Base-by-base conservation (phyloP, 352 stramenopile genomes). In the Phytophthora lateralis region DNA sequence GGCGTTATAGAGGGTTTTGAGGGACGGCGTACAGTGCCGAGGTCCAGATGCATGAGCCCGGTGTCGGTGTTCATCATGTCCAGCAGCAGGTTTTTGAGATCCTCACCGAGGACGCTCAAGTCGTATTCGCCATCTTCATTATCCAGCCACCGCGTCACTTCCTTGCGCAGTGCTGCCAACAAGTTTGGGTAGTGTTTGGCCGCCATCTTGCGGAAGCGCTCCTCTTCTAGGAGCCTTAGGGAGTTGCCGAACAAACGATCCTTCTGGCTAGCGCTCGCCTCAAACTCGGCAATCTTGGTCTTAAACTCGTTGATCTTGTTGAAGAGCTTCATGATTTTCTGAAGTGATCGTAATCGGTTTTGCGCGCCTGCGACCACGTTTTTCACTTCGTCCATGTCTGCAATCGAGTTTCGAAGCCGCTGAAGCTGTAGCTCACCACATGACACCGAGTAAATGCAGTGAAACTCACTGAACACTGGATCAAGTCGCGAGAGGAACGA, bases 21-120 rank as follows among this genome's bases (percentile, higher is more conserved):
- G 11, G 60, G 30, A 8, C 69, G 70, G 27, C 79, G 69, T 9
- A 74, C 66, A 41, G 71, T 80, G 6, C 69, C 78, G 7, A 96
- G 70, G 45, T 94, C 83, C 12, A 94, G 58, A 45, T 96, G 88
- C 82, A 96, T 93, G 8, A 96, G 71, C 7, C 73, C 81, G 1
- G 85, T 96, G 62, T 95, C 68, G 2, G 76, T 88, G 50, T 91
- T 90, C 73, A 95, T 81, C 83, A 91, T 94, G 41, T 94, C 80
- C 30, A 86, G 29, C 4, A 96, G 30, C 9, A 92, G 55, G 1
- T 74, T 80, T 56, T 93, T 91, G 45, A 96, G 71, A 20, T 90
- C 74, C 15, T 87, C 67, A 21, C 87, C 85, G 4, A 96, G 70
- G 18, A 96, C 69, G 17, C 73, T 76, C 43, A 93, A 56, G 29